phyloP scores from a whole-genome alignment of 257 asterid genomes.

The Mentha longifolia region DNA sequence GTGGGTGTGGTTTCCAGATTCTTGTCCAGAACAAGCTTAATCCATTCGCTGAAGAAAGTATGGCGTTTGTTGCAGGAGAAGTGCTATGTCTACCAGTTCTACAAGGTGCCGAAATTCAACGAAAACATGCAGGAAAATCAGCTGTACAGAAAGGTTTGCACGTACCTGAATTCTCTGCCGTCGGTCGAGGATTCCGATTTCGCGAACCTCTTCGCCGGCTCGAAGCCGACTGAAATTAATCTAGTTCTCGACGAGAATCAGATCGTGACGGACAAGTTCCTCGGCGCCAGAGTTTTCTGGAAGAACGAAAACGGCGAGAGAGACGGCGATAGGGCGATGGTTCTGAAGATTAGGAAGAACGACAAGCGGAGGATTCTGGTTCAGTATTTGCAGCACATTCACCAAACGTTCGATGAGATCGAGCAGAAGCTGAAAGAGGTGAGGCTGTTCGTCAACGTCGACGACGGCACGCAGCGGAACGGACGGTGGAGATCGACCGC shows the following conservation, averaged over 20 bases:
- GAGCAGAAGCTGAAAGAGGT: slow-evolving; percentile 75
- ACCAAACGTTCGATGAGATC: slow-evolving; percentile 64
- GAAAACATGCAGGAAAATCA: slow-evolving; percentile 92
- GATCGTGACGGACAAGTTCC: slow-evolving; percentile 59
- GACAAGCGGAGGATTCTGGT: slow-evolving; percentile 76
- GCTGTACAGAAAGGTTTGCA: slow-evolving; percentile 56
- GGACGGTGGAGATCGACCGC: slow-evolving; percentile 82
- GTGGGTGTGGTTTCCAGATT: slow-evolving; percentile 41
- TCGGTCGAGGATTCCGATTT: slow-evolving; percentile 76
- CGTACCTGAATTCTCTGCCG: slow-evolving; percentile 80
- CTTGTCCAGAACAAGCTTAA: slow-evolving; percentile 54
- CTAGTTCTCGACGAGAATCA: slow-evolving; percentile 67
- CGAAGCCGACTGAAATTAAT: slow-evolving; percentile 67
- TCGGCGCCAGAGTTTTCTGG: slow-evolving; percentile 80
- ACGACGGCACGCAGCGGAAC: slow-evolving; percentile 47
- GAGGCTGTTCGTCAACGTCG: slow-evolving; percentile 62
- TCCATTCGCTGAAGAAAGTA: slow-evolving; percentile 47
- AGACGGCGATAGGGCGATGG: slow-evolving; percentile 47
- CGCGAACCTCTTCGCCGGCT: slow-evolving; percentile 76
- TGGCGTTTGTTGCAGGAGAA: slow-evolving; percentile 57
- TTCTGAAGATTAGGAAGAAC: slow-evolving; percentile 62
- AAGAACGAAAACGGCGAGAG: slow-evolving; percentile 43
- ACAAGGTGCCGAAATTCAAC: slow-evolving; percentile 89
- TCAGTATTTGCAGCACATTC: slow-evolving; percentile 74
- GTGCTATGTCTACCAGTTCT: slow-evolving; percentile 71